Conservation (phyloP, 192 early-diverging fungal genomes). For the Coemansia sp. region DNA sequence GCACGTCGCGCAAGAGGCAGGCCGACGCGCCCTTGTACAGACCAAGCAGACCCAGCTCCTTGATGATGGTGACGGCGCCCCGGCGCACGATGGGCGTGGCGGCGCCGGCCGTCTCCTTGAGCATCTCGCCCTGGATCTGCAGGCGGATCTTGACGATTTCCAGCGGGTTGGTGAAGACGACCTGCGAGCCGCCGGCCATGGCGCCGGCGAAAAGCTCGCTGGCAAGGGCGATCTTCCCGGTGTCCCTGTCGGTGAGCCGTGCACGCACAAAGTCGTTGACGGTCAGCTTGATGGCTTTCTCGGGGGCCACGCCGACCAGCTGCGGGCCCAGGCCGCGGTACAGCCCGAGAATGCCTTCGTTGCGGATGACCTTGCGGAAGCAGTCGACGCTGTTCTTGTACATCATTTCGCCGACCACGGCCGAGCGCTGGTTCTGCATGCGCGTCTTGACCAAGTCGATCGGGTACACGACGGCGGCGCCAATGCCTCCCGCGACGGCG, state of each 20-base stretch:
- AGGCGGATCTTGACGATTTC: constrained; percentile 99
- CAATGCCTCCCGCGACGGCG: constrained; percentile 87
- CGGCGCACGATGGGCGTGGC: constrained; percentile 53
- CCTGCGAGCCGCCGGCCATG: constrained; percentile 81
- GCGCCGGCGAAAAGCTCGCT: constrained; percentile 85
- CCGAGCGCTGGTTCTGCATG: constrained; percentile 96
- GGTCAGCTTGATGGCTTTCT: constrained; percentile 97
- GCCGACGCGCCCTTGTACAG: constrained; percentile 93
- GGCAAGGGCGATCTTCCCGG: constrained; percentile 70
- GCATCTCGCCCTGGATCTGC: constrained; percentile 79
- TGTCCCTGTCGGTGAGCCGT: constrained; percentile 62
- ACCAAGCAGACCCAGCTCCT: constrained; percentile 84
- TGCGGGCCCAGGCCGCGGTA: constrained; percentile 93
- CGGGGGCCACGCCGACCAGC: constrained; percentile 92
- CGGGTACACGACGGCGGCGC: constrained; percentile 92
- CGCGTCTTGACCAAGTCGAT: constrained; percentile 98
- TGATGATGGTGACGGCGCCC: constrained; percentile 83
- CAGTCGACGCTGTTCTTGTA: constrained; percentile 97
- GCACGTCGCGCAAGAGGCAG: constrained; percentile 92
- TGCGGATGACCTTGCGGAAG: constrained; percentile 89
- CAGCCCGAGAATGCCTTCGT: constrained; percentile 85
- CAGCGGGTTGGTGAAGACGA: constrained; percentile 94
- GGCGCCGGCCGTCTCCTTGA: constrained; percentile 46
- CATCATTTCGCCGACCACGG: constrained; percentile 82
- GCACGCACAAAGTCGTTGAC: constrained; percentile 90